Base-by-base conservation (phyloP, 441 rosid species). In the Arabidopsis lyrata region DNA sequence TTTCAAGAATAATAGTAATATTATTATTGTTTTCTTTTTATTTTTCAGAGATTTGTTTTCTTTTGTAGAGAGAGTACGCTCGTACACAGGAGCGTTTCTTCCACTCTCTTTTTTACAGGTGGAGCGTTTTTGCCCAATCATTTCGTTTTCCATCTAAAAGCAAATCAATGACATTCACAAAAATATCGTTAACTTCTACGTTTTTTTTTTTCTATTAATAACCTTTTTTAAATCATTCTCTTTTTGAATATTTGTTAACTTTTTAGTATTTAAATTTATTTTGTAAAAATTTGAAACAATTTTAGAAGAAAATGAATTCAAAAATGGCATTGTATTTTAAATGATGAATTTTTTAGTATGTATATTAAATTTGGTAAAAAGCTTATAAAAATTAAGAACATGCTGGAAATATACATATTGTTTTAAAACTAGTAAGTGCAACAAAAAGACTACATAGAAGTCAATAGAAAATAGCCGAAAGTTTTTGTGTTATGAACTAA, bases 391-490 rank as follows among this genome's bases (percentile, higher is more conserved):
- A 41, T 5, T 1, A 12, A 53, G 16, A 49, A 67, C 60, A 41
- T 67, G 49, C 5, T 41, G 63, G 63, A 49, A 67, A 68, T 45
- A 60, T 41, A 5, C 15, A 66, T 1, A 68, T 38, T 15, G 52
- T 63, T 69, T 63, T 2, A 0, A 20, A 58, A 48, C n/a, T 38
- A 50, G 22, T 55, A 44, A 76, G 49, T 39, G 72, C 71, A 32
- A 60, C 45, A 45, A 58, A 64, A 70, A 57, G 42, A 70, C 47
- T 64, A 49, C 27, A 39, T 34, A 64, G 42, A 77, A 70, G 80
- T 77, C 67, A 64, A 64, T 70, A 64, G 8, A 64, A 70, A 39
- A 70, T 50, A 77, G 80, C 80, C 80, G 80, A 77, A 77, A 77
- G 73, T 39, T 68, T 64, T 50, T 44, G 49, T 45, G 62, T 60